Evolutionary conservation across 352 stramenopile genomes (phyloP), one percentile per base, ranked within the genome.

Genomic region (Phytophthora crassamura): DNA sequence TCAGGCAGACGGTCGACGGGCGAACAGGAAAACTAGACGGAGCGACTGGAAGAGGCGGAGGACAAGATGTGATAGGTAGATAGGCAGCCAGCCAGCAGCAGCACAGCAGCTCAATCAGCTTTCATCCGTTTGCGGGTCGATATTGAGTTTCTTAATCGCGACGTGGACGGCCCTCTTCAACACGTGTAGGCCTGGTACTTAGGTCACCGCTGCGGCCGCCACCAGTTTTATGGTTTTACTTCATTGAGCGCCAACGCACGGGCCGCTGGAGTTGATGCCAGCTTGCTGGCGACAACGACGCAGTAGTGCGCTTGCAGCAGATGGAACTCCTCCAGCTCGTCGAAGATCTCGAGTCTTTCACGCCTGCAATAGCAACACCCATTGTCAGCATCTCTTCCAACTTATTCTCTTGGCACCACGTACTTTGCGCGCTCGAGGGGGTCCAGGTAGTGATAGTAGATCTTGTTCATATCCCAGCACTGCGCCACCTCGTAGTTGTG

Each of bases 241-340:
- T 70, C 53, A 34, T 16, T 50, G 7, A 89, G 41, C 10, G 59
- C 46, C 42, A 89, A 62, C 0, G 77, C 77, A 16, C 35, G 69
- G 18, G 77, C 75, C 28, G 74, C 52, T 9, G 59, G 42, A 1
- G 73, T 74, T 7, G 41, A 64, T 6, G 66, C 61, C 34, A 58
- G 28, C 40, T 90, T 88, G 46, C 72, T 90, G 30, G 88, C 89
- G 25, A 97, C 84, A 14, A 97, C 84, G 50, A 98, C 43, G 48
- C 90, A 97, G 51, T 98, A 98, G 72, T 98, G 92, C 1, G 77
- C 82, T 47, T 97, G 90, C 46, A 98, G 77, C 64, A 98, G 64
- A 74, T 97, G 86, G 68, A 93, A 98, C 61, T 98, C 92, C 64
- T 98, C 92, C 12, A 97, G 65, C 57, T 98, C 92, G 64, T 98